Evolutionary conservation across 805 yeast species (phyloP).

Genomic region (Candida methanosorbosa): DNA sequence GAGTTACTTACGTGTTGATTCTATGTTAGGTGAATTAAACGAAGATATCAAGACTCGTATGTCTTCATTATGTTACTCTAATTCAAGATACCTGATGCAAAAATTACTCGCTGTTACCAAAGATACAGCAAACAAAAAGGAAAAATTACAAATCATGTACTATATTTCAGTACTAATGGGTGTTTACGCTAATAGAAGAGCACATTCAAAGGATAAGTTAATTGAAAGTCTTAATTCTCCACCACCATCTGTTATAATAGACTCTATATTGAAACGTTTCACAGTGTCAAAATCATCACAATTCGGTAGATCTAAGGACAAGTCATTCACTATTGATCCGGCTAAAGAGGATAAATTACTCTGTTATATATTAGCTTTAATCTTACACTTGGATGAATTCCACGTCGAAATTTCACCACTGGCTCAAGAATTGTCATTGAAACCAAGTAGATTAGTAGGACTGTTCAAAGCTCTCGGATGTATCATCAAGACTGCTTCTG

Average conservation of each 20-base stretch:
- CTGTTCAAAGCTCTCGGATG: slow-evolving; percentile 83
- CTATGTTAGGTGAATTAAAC: slow-evolving; percentile 53
- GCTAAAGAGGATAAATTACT: slow-evolving; percentile 78
- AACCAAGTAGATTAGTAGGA: slow-evolving; percentile 61
- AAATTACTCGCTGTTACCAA: slow-evolving; percentile 32
- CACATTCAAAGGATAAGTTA: slow-evolving; percentile 48
- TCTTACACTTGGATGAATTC: slow-evolving; percentile 71
- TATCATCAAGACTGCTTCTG: slow-evolving; percentile 58
- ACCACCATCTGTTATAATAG: slow-evolving; percentile 69
- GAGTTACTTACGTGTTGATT: slow-evolving; percentile 51
- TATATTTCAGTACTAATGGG: slow-evolving; percentile 77
- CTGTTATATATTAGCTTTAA: slow-evolving; percentile 64
- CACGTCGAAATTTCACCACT: slow-evolving; percentile 69
- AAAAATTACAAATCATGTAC: slow-evolving; percentile 62
- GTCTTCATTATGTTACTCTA: slow-evolving; percentile 52
- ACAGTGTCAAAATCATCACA: slow-evolving; percentile 56
- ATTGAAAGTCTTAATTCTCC: slow-evolving; percentile 57
- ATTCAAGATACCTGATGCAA: slow-evolving; percentile 47
- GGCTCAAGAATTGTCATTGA: slow-evolving; percentile 76
- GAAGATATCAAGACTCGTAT: slow-evolving; percentile 38
- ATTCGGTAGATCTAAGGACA: slow-evolving; percentile 67
- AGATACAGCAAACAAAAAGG: slow-evolving; percentile 34
- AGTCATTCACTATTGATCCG: slow-evolving; percentile 78
- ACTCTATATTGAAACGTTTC: slow-evolving; percentile 64
- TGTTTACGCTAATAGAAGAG: slow-evolving; percentile 65